A percentile compares a stretch with the other conserved stretches of the same genome.
Evolutionary conservation across 1,284 basidiomycete species (phyloP).

Genomic region (Ceratobasidium sp.): DNA sequence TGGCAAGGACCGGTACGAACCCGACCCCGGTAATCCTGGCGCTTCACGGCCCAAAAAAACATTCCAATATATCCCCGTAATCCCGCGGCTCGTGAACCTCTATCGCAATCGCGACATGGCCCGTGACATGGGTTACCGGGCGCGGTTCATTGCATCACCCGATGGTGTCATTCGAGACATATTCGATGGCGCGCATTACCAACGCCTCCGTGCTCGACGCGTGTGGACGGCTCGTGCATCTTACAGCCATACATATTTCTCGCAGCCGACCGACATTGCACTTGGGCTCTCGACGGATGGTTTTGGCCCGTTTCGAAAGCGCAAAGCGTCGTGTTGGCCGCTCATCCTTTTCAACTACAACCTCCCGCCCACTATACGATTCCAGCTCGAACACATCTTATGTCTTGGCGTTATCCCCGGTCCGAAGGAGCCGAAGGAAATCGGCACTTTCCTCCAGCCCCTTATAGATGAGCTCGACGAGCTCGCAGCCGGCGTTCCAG

Average conservation of each 20-base stretch:
- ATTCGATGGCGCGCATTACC: constrained; percentile 45
- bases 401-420: constrained; percentile 48
- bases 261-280: constrained; percentile 26
- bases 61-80: constrained; percentile 44
- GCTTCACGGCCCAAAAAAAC: neutral
- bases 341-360: constrained; percentile 50
- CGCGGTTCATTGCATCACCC: neutral
- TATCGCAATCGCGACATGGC: constrained; percentile 15
- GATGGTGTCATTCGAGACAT: constrained; percentile 33
- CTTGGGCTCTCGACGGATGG: constrained; percentile 45
- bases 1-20: constrained; percentile 17
- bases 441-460: constrained; percentile 46
- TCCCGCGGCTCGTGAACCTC: constrained; percentile 35
- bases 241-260: constrained; percentile 35
- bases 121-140: constrained; percentile 37
- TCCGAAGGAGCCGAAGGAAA: constrained; percentile 45
- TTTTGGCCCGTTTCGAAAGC: constrained; percentile 28
- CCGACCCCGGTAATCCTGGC: neutral
- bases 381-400: constrained; percentile 44
- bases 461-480: constrained; percentile 42
- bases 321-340: constrained; percentile 47
- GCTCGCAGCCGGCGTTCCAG: constrained; percentile 42
- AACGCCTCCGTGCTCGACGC: too few species aligned
- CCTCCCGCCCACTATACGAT: constrained; percentile 46
- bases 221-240: constrained; percentile 4